Conservation (phyloP, 345 rosid species). For the Toxicodendron radicans region DNA sequence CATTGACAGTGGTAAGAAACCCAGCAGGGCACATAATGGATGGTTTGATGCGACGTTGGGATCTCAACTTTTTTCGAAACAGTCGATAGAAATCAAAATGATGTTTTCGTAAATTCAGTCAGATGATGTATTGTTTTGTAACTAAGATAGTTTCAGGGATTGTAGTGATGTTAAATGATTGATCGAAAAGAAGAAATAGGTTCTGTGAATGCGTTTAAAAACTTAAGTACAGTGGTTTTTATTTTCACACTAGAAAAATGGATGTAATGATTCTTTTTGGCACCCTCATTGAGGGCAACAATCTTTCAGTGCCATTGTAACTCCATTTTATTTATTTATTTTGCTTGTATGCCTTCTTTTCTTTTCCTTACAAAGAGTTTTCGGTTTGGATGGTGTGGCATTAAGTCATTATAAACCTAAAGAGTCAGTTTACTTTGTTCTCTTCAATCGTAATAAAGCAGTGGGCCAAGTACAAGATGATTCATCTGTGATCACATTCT, state of each 20-base stretch:
- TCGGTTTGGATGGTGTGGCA: no score
- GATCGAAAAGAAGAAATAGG: slow-evolving; percentile 25
- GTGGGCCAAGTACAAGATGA: no score
- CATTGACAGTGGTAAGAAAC: slow-evolving; percentile 64
- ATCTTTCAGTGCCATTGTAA: not conserved
- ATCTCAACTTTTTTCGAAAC: slow-evolving; percentile 71
- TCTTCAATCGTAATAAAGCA: no score
- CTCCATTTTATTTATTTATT: not conserved
- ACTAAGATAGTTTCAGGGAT: slow-evolving; percentile 39
- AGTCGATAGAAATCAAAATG: slow-evolving; percentile 33
- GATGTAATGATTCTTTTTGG: slow-evolving; percentile 19
- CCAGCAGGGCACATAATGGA: slow-evolving; percentile 70
- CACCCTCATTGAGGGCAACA: slow-evolving; percentile 7
- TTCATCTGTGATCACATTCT: no score
- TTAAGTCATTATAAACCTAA: no score
- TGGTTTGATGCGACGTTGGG: slow-evolving; percentile 86
- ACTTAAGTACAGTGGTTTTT: not conserved
- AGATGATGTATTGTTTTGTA: slow-evolving; percentile 35
- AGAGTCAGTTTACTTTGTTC: no score
- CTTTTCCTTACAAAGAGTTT: not conserved
- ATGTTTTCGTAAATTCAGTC: slow-evolving; percentile 10
- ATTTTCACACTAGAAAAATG: not conserved
- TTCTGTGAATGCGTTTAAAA: slow-evolving; percentile 21
- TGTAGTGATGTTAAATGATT: slow-evolving; percentile 34
- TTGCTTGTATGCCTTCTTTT: not conserved